phyloP scores from a whole-genome alignment of 2,329 filamentous ascomycete species.

The Drechslera avenae region DNA sequence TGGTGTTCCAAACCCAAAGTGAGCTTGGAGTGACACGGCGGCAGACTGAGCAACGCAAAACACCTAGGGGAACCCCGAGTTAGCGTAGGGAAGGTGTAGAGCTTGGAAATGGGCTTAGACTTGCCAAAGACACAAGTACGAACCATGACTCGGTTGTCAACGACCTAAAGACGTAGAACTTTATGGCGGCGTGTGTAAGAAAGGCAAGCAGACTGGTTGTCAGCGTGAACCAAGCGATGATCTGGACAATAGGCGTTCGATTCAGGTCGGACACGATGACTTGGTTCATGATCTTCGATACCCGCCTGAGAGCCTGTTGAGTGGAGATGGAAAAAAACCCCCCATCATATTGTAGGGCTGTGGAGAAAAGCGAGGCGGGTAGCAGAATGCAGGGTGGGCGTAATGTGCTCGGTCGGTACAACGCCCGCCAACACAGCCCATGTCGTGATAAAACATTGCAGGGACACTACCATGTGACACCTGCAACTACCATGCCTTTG shows the following conservation, averaged over 20 bases:
- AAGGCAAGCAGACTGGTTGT: conserved; percentile 26
- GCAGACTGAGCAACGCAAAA: conserved; percentile 27
- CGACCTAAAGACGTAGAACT: conserved; percentile 23
- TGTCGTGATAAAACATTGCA: conserved; percentile 2
- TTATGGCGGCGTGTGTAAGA: conserved; percentile 26
- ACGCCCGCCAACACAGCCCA: conserved; percentile 1
- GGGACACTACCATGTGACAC: background rate
- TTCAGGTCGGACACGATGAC: conserved; percentile 24
- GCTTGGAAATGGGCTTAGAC: background rate
- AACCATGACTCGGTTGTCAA: conserved; percentile 21
- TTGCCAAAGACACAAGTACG: conserved; percentile 24
- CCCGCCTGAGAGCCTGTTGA: conserved; percentile 1
- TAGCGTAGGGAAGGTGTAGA: background rate
- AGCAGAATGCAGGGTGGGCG: background rate
- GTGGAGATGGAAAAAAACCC: conserved; percentile 2
- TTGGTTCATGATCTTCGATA: conserved; percentile 16
- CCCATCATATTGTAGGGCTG: conserved; percentile 9
- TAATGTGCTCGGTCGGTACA: conserved; percentile 4
- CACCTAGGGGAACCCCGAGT: conserved; percentile 12
- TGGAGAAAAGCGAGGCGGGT: background rate
- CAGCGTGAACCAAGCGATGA: conserved; percentile 30
- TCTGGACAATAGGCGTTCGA: conserved; percentile 31
- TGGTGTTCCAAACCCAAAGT: conserved; percentile 30
- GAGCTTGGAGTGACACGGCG: conserved; percentile 22
- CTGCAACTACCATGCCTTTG: background rate